Conservation (phyloP, 2,329 filamentous ascomycete genomes). For the Podosphaera fusca region DNA sequence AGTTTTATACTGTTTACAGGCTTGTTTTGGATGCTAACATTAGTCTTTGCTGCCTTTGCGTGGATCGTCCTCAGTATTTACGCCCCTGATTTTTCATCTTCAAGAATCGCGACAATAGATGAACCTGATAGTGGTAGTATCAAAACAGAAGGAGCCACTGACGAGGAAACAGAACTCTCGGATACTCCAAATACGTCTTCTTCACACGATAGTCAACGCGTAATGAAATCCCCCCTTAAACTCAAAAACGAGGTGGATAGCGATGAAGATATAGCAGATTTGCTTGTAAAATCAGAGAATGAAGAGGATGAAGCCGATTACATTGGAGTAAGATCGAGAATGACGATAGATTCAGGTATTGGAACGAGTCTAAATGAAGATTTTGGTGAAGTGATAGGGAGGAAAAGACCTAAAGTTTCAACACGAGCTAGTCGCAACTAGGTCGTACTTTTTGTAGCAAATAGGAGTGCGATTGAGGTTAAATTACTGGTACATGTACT, state of each 20-base stretch:
- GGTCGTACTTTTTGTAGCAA: no score
- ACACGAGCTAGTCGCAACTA: no score
- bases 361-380: constrained; percentile 30
- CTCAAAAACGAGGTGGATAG: constrained; percentile 12
- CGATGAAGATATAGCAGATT: constrained; percentile 6
- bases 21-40: constrained; percentile 56
- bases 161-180: constrained; percentile 17
- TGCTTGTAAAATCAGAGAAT: constrained; percentile 18
- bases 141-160: constrained; percentile 8
- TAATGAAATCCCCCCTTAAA: constrained; percentile 19
- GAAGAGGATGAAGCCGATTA: constrained; percentile 25
- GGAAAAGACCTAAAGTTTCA: background rate
- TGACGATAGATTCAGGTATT: constrained; percentile 23
- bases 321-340: constrained; percentile 17
- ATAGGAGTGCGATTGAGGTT: no score
- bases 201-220: constrained; percentile 20
- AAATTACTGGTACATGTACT: no score
- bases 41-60: constrained; percentile 38
- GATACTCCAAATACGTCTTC: constrained; percentile 24
- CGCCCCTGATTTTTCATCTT: background rate
- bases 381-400: constrained; percentile 7
- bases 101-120: constrained; percentile 2
- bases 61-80: constrained; percentile 29
- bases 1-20: constrained; percentile 45
- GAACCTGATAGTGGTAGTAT: constrained; percentile 1